Conservation (phyloP, 2,329 filamentous ascomycete species). For the Septoria petroselini region DNA sequence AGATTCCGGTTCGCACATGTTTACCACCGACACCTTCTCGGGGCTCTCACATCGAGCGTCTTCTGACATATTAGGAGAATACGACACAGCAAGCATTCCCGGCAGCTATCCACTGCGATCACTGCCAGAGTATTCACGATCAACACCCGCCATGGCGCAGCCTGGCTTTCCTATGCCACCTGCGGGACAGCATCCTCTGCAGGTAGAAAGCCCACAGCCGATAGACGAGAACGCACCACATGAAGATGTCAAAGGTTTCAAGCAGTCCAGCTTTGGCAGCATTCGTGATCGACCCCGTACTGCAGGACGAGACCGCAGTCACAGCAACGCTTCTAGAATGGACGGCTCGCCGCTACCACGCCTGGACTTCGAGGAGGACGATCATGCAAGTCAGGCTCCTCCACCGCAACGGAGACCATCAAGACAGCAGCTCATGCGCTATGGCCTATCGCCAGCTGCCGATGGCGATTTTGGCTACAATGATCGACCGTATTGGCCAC, state of each 20-base stretch:
- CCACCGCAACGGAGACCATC: slow-evolving; percentile 27
- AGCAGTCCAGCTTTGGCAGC: slow-evolving; percentile 7
- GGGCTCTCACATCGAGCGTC: slow-evolving; percentile 14
- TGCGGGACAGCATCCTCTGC: slow-evolving; percentile 2
- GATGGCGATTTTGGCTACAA: slow-evolving; percentile 29
- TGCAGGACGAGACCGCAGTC: slow-evolving; percentile 18
- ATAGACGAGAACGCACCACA: slow-evolving; percentile 14
- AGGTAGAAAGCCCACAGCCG: slow-evolving; percentile 3
- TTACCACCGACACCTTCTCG: slow-evolving; percentile 6
- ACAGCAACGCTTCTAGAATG: slow-evolving; percentile 24
- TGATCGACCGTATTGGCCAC: slow-evolving; percentile 25
- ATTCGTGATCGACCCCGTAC: slow-evolving; percentile 9
- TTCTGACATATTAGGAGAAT: slow-evolving; percentile 8
- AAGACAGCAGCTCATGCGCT: slow-evolving; percentile 30
- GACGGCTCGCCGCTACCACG: slow-evolving; percentile 18
- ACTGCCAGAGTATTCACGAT: slow-evolving; percentile 11
- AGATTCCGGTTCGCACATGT: slow-evolving; percentile 8
- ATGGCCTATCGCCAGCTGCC: slow-evolving; percentile 21
- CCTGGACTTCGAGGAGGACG: slow-evolving; percentile 27
- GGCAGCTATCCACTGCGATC: slow-evolving; percentile 13
- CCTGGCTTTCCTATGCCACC: slow-evolving; percentile 6
- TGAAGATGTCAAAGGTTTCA: slow-evolving; percentile 18
- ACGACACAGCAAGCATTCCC: background rate
- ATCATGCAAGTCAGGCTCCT: slow-evolving; percentile 15
- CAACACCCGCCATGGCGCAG: slow-evolving; percentile 9